Percentiles rank a stretch among this genome's conserved stretches.
phyloP scores from a whole-genome alignment of 352 stramenopile species.

The Phytophthora tubulina region DNA sequence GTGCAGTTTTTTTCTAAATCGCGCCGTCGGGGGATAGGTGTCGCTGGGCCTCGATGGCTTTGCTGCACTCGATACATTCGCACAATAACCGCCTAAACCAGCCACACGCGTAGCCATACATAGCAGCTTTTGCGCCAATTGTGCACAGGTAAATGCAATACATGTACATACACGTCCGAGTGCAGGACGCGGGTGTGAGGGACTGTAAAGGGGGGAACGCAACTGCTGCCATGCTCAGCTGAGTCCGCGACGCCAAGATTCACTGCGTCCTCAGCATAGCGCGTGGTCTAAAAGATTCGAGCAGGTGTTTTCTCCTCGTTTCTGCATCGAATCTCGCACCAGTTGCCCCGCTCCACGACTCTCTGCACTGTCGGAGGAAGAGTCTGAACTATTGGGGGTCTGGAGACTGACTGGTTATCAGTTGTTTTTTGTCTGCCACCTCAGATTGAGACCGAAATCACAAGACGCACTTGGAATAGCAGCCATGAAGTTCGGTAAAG shows the following conservation, averaged over 20 bases:
- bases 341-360: slow-evolving; percentile 29
- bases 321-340: slow-evolving; percentile 49
- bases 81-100: slow-evolving; percentile 30
- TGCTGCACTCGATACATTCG: slow-evolving; percentile 35
- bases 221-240: not conserved
- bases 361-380: slow-evolving; percentile 24
- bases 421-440: slow-evolving; percentile 30
- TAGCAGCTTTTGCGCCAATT: slow-evolving; percentile 14
- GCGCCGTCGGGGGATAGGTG: slow-evolving; percentile 25
- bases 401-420: slow-evolving; percentile 42
- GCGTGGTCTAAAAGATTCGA: slow-evolving; percentile 36
- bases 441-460: slow-evolving; percentile 5
- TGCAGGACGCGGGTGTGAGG: not conserved
- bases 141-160: slow-evolving; percentile 17
- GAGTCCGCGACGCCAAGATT: slow-evolving; percentile 25
- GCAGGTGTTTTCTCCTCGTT: slow-evolving; percentile 42
- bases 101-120: slow-evolving; percentile 15
- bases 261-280: not conserved
- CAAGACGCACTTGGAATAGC: not conserved
- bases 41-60: slow-evolving; percentile 22
- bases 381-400: slow-evolving; percentile 1
- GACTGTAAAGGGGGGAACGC: not conserved
- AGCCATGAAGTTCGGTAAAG: slow-evolving; percentile 90
- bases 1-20: slow-evolving; percentile 13
- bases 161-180: not conserved